Conservation (phyloP, 495 filamentous ascomycete species). For the Aspergillus baeticus region DNA sequence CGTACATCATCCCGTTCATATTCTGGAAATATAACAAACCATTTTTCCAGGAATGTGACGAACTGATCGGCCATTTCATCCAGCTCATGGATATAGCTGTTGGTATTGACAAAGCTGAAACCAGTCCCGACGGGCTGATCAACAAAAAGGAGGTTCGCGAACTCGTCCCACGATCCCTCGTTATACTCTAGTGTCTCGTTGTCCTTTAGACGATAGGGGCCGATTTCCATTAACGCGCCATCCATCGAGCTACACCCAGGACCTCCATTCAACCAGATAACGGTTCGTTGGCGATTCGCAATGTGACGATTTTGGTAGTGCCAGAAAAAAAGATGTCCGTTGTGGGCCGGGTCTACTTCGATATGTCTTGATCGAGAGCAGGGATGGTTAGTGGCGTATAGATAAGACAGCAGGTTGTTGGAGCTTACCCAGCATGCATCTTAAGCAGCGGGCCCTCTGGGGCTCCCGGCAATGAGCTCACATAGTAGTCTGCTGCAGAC, state of each 20-base stretch:
- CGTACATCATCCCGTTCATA: constrained; percentile 91
- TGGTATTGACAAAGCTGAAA: constrained; percentile 88
- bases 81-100: constrained; percentile 81
- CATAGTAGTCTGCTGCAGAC: constrained; percentile 84
- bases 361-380: constrained; percentile 66
- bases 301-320: constrained; percentile 94
- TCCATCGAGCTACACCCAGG: constrained; percentile 97
- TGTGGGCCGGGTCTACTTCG: constrained; percentile 76
- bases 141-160: constrained; percentile 93
- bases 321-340: constrained; percentile 98
- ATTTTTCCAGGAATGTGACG: constrained; percentile 84
- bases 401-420: background rate
- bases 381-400: constrained; percentile 26
- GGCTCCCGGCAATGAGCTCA: constrained; percentile 78
- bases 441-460: constrained; percentile 79
- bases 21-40: constrained; percentile 85
- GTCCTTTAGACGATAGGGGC: constrained; percentile 84
- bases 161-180: constrained; percentile 93
- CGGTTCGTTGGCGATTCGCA: constrained; percentile 84
- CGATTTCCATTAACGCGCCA: constrained; percentile 95
- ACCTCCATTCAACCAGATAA: constrained; percentile 96
- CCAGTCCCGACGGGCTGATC: constrained; percentile 96
- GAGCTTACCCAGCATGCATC: constrained; percentile 94
- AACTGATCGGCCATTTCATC: constrained; percentile 88
- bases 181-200: constrained; percentile 75